These are phyloP conservation scores for Fraxinus nigra DNA, from an alignment of 305 asterid genomes.

Conservation along the genomic window DNA sequence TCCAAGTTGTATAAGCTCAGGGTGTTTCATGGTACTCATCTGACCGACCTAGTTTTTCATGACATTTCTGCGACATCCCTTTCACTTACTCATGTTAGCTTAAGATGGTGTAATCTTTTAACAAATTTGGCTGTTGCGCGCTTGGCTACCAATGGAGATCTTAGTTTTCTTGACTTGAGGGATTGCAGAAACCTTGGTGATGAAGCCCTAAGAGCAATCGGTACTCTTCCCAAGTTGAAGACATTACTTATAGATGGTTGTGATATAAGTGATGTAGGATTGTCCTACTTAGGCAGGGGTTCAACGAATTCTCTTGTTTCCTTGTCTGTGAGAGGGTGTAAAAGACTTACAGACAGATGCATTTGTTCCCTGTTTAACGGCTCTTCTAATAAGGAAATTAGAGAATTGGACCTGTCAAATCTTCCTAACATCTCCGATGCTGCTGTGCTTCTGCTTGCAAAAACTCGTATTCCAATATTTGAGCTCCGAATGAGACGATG, in stretches of 20 bases:
- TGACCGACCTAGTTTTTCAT: conserved; percentile 88
- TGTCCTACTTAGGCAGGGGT: conserved; percentile 67
- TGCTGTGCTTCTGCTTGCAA: conserved; percentile 63
- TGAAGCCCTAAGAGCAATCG: conserved; percentile 66
- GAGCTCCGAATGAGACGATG: conserved; percentile 89
- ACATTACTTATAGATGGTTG: conserved; percentile 73
- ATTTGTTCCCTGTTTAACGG: conserved; percentile 59
- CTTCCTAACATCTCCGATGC: conserved; percentile 73
- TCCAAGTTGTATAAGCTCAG: conserved; percentile 59
- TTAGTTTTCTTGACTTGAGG: conserved; percentile 67
- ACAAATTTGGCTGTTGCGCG: conserved; percentile 67
- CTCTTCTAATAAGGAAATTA: conserved; percentile 44
- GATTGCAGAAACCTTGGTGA: conserved; percentile 82
- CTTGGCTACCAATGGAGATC: conserved; percentile 62
- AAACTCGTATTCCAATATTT: conserved; percentile 53
- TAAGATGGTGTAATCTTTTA: conserved; percentile 86
- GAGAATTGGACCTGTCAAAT: conserved; percentile 80
- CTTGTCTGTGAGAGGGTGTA: conserved; percentile 83
- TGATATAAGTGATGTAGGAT: conserved; percentile 77
- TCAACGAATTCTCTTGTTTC: conserved; percentile 52
- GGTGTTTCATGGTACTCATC: conserved; percentile 74
- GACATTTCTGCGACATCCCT: conserved; percentile 83
- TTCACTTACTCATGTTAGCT: conserved; percentile 70
- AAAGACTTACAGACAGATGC: conserved; percentile 77
- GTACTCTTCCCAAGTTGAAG: conserved; percentile 60